A percentile compares a stretch with the other conserved stretches of the same genome.
Evolutionary conservation across 1,284 basidiomycete species (phyloP).

Genomic region (Naganishia liquefaciens): DNA sequence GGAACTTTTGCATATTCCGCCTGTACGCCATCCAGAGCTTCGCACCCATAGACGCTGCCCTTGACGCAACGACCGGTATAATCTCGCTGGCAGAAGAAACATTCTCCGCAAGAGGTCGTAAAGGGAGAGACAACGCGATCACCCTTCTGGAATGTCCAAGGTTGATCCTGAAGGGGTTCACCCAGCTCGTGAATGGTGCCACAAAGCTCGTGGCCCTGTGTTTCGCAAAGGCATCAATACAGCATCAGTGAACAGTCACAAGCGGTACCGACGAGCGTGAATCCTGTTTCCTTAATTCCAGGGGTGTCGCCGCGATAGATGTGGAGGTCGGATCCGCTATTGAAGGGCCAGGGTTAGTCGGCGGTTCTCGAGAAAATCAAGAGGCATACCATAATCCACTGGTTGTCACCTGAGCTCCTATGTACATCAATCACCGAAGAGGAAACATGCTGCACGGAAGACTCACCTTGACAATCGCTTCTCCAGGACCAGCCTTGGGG

Average conservation of each 20-base stretch:
- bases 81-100: conserved; percentile 66
- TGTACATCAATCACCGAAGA: no score
- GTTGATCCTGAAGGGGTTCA: conserved; percentile 39
- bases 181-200: conserved; percentile 61
- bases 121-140: conserved; percentile 87
- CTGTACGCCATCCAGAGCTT: conserved; percentile 74
- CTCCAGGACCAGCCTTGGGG: conserved; percentile 29
- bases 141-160: conserved; percentile 67
- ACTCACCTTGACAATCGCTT: conserved; percentile 32
- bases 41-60: conserved; percentile 70
- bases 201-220: conserved; percentile 74
- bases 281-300: conserved; percentile 26
- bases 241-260: no score
- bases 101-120: conserved; percentile 72
- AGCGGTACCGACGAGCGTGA: conserved; percentile 29
- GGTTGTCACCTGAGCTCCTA: conserved; percentile 16
- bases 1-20: conserved; percentile 83
- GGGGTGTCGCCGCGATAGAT: conserved; percentile 31
- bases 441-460: not conserved
- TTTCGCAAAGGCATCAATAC: not conserved
- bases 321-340: conserved; percentile 33
- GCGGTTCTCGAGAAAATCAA: not conserved
- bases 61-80: conserved; percentile 74
- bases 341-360: no score
- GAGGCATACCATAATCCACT: conserved; percentile 33